phyloP scores from a whole-genome alignment of 768 basidiomycete genomes.

The Russula foetens region DNA sequence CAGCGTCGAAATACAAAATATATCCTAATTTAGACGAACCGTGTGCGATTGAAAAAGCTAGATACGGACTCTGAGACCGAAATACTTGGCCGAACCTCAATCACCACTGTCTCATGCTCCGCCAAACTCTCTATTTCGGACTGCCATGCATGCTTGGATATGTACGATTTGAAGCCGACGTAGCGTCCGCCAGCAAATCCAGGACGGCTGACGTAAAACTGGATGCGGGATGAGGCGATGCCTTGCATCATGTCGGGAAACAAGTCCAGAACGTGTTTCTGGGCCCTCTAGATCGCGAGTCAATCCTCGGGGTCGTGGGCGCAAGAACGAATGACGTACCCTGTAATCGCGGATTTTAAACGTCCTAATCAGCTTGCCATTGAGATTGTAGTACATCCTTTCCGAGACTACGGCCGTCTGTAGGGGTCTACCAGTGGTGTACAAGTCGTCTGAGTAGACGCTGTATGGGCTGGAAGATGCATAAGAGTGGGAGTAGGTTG shows the following conservation, averaged over 20 bases:
- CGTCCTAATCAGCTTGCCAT: constrained; percentile 7
- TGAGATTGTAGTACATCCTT: constrained; percentile 9
- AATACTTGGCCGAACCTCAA: constrained; percentile 8
- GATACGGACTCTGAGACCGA: constrained; percentile 11
- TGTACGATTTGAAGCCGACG: constrained; percentile 8
- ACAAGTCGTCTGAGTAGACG: neutral
- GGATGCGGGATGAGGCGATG: constrained; percentile 14
- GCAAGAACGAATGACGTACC: neutral
- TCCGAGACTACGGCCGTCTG: neutral
- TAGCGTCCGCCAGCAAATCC: neutral
- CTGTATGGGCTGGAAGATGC: neutral
- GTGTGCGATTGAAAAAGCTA: constrained; percentile 12
- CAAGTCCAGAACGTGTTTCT: constrained; percentile 6
- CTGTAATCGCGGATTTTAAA: constrained; percentile 7
- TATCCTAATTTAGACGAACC: constrained; percentile 5
- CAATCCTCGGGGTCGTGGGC: neutral
- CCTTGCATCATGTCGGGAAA: constrained; percentile 4
- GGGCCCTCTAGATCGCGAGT: neutral
- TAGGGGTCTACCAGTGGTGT: neutral
- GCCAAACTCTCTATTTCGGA: constrained; percentile 9
- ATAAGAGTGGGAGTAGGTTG: constrained; percentile 5
- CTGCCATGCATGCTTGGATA: constrained; percentile 4
- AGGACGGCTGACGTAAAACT: constrained; percentile 10
- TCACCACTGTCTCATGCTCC: constrained; percentile 10
- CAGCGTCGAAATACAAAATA: neutral